Base-by-base conservation (phyloP, 306 rosid species). In the Cicer pinnatifidum region DNA sequence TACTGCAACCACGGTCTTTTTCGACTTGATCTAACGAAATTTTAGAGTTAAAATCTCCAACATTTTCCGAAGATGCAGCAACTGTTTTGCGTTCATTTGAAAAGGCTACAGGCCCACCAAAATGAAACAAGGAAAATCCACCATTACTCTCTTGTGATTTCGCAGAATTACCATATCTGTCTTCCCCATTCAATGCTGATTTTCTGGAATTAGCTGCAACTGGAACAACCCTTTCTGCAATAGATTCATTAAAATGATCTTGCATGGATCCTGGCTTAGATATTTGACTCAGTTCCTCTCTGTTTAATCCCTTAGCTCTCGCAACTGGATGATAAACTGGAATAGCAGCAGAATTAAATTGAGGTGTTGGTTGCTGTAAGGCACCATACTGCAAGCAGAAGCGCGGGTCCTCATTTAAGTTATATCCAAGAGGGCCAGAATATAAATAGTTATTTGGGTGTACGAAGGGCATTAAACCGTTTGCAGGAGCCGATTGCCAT, bases 71-170 rank as follows among this genome's bases (percentile, higher is more conserved):
- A 65, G 88, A 84, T 33, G 80, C 44, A 50, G 67, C 65, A 44
- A 52, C 81, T 12, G 82, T 76, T 73, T 88, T 77, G 73, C 85
- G 61, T 43, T 80, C 86, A 13, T 76, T 67, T 51, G 98, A 86
- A 75, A 86, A 86, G 58, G 89, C 96, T 54, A 88, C 88, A 60
- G 99, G 99, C 52, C 96, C 97, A 8, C 90, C 98, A 76, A 84
- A 91, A 84, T 90, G 97, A 85, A 95, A 95, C 72, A 95, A 88
- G 57, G 98, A 94, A 82, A 94, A 91, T 20, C 81, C 78, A 72
- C 63, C 11, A 52, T 85, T 86, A 11, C 78, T 80, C 41, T 7
- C 78, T 33, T 78, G 85, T 43, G 73, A 72, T 73, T 83, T 91
- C 75, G 87, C 82, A 81, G 87, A 67, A 75, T 73, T 80, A 71